Base-by-base conservation (phyloP, 306 rosid genomes). In the Inga laurina region DNA sequence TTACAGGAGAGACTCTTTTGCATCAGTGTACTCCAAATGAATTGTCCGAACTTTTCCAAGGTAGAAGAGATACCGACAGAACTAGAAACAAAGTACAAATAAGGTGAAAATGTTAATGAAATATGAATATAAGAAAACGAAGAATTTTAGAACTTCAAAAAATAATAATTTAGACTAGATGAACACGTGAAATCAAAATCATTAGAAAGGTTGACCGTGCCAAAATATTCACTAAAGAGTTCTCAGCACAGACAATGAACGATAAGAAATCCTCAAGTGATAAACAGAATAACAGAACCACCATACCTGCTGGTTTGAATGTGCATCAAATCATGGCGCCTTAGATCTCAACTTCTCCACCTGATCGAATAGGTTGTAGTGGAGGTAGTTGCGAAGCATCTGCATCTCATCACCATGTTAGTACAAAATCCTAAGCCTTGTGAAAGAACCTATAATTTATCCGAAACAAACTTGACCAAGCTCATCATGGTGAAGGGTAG, bases 291-390 rank as follows among this genome's bases (percentile, higher is more conserved):
- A 68, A 68, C 37, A 83, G 19, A 77, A 67, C 70, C 49, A 67
- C 22, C 52, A 74, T 88, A 92, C 99, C 98, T 96, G 99, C 90
- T 96, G 98, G 87, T 96, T 96, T 73, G 99, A 96, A 86, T 96
- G 99, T 70, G 98, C 99, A 77, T 96, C 99, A 88, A 96, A 96
- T 74, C 95, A 93, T 14, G 97, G 99, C 72, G 97, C 99, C 89
- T 96, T 96, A 69, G 99, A 96, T 90, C 99, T 94, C 90, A 96
- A 83, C 89, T 94, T 96, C 88, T 94, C 99, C 0, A 98, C 99
- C 69, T 96, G 99, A 78, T 96, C 99, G 72, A 87, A 94, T 15
- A 94, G 89, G 85, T 96, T 96, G 87, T 96, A 92, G 83, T 92
- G 97, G 83, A 96, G 99, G 87, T 96, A 96, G 85, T 96, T 94